Evolutionary conservation across 176 grass and related monocot species (phyloP).

Genomic region (Carex parvula): DNA sequence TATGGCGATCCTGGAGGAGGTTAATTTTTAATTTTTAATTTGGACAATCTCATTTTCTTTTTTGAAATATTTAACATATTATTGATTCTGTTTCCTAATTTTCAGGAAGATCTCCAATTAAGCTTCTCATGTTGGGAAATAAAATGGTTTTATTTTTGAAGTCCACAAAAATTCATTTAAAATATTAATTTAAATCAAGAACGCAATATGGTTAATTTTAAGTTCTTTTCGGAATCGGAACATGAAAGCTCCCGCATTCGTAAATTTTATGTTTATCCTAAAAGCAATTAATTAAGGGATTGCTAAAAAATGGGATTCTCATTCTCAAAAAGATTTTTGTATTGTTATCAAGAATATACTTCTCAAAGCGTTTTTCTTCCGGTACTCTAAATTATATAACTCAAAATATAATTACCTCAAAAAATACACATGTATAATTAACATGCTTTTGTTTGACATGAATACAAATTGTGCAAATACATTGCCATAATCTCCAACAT

Average conservation of each 20-base stretch:
- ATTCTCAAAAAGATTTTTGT: no score
- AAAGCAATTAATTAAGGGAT: neutral
- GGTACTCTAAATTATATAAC: no score
- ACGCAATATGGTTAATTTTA: neutral
- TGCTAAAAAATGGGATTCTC: no score
- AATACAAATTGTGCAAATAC: neutral
- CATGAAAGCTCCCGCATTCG: neutral
- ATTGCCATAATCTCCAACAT: neutral
- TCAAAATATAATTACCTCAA: no score
- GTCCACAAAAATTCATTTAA: no score
- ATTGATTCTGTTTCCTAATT: neutral
- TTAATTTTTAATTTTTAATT: no score
- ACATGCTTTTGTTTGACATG: neutral
- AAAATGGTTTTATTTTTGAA: neutral
- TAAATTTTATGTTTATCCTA: neutral
- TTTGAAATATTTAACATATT: neutral
- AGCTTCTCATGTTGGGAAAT: neutral
- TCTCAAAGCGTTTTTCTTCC: no score
- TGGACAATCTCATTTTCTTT: neutral
- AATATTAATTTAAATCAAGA: neutral
- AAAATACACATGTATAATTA: neutral
- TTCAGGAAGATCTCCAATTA: neutral
- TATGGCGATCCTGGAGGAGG: neutral
- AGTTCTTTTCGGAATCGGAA: neutral
- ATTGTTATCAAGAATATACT: no score